These are phyloP conservation scores for Colletotrichum simmondsii DNA, from an alignment of 2,329 filamentous ascomycete species.

Conservation along the genomic window DNA sequence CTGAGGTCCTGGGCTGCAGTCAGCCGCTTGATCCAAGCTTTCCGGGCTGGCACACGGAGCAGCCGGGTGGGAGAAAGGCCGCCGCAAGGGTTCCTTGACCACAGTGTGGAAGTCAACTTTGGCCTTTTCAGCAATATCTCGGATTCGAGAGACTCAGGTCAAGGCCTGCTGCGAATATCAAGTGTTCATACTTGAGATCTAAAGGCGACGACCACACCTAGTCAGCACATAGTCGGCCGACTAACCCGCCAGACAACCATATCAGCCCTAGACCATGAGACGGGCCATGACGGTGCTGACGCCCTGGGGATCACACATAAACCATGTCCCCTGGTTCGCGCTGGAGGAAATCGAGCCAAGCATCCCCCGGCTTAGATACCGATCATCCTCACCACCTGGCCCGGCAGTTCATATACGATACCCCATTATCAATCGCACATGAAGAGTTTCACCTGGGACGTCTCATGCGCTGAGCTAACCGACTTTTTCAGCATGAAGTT, in stretches of 20 bases:
- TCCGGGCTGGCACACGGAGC: slow-evolving; percentile 15
- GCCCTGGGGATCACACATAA: neutral
- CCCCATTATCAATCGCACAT: slow-evolving; percentile 17
- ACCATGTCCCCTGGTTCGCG: slow-evolving; percentile 1
- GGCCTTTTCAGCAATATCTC: neutral
- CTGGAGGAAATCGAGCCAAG: neutral
- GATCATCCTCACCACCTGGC: neutral
- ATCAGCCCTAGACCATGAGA: slow-evolving; percentile 1
- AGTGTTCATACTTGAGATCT: neutral
- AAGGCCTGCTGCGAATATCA: neutral
- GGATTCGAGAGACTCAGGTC: neutral
- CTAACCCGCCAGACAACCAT: slow-evolving; percentile 8
- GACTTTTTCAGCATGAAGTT: neutral
- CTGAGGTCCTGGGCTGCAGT: slow-evolving; percentile 1
- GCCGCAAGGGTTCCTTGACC: slow-evolving; percentile 20
- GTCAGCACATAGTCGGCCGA: neutral
- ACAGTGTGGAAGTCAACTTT: neutral
- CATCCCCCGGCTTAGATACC: slow-evolving; percentile 16
- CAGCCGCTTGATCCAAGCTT: slow-evolving; percentile 29
- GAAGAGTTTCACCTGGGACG: slow-evolving; percentile 23
- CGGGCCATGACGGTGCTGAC: neutral
- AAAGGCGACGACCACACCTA: neutral
- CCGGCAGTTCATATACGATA: slow-evolving; percentile 19
- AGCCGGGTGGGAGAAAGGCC: neutral
- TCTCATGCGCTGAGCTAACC: slow-evolving; percentile 1